Percentiles rank a stretch among this genome's conserved stretches.
Conservation (phyloP, 2,329 filamentous ascomycete species). For the Immersiporthe knoxdaviesiana region DNA sequence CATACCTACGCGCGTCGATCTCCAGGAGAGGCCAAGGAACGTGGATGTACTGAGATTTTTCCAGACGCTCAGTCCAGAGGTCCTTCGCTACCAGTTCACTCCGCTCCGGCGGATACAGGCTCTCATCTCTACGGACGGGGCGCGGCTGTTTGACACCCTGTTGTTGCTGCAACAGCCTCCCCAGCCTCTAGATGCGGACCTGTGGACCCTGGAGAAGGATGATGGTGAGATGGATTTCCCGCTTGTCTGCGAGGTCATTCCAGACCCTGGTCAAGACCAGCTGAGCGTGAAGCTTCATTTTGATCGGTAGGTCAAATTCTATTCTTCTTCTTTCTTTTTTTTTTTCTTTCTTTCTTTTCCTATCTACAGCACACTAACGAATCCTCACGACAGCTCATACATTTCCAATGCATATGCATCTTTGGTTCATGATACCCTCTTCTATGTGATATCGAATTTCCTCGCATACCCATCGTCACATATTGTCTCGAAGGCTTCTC, state of each 20-base stretch:
- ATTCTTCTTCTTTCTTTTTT: too few species aligned
- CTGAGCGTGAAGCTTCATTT: conserved; percentile 67
- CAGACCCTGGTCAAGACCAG: conserved; percentile 53
- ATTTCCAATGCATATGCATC: conserved; percentile 19
- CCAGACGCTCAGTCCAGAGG: conserved; percentile 63
- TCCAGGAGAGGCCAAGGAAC: conserved; percentile 54
- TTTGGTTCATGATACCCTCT: conserved; percentile 25
- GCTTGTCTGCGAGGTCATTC: conserved; percentile 75
- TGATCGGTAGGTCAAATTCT: conserved; percentile 46
- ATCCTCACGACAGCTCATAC: conserved; percentile 29
- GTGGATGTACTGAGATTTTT: conserved; percentile 61
- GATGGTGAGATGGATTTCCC: conserved; percentile 73
- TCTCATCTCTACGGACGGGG: conserved; percentile 45
- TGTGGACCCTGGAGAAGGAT: conserved; percentile 63
- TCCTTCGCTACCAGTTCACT: conserved; percentile 73
- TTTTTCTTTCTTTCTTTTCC: too few species aligned
- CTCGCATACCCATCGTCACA: conserved; percentile 26
- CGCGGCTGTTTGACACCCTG: conserved; percentile 76
- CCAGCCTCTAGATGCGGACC: conserved; percentile 55
- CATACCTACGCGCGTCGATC: conserved; percentile 67
- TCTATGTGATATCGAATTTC: conserved; percentile 15
- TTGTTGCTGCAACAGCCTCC: conserved; percentile 74
- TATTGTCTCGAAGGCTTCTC: background rate
- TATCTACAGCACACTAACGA: conserved; percentile 16
- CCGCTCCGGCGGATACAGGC: conserved; percentile 73